These are phyloP conservation scores for Nothophaeocryptopus gaeumannii DNA, from an alignment of 2,329 filamentous ascomycete species.

Conservation along the genomic window DNA sequence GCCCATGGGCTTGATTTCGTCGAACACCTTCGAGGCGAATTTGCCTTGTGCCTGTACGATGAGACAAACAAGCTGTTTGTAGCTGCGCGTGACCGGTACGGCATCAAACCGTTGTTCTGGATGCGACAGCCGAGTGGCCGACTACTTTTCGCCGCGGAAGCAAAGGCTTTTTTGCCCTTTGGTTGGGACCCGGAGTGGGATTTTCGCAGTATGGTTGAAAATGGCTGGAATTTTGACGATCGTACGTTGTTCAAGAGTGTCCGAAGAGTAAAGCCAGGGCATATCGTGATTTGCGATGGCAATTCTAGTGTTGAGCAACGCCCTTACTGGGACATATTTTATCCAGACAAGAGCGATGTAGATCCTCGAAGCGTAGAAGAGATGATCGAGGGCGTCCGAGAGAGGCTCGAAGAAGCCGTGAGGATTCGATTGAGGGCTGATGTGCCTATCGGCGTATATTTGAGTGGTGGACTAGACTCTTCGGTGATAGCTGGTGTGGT, in stretches of 20 bases:
- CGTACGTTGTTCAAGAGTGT: conserved; percentile 54
- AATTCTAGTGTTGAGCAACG: conserved; percentile 41
- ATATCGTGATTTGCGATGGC: conserved; percentile 43
- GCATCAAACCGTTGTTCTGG: conserved; percentile 58
- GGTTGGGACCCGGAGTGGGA: conserved; percentile 54
- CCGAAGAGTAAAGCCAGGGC: conserved; percentile 46
- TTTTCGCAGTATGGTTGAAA: conserved; percentile 45
- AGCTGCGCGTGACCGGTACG: conserved; percentile 54
- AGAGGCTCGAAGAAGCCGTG: conserved; percentile 52
- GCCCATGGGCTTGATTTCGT: conserved; percentile 48
- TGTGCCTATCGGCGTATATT: conserved; percentile 57
- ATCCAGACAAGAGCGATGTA: conserved; percentile 46
- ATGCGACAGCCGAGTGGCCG: conserved; percentile 39
- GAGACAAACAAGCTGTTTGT: conserved; percentile 43
- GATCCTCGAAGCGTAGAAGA: conserved; percentile 51
- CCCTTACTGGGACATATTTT: conserved; percentile 55
- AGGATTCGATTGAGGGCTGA: conserved; percentile 56
- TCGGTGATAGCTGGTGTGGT: conserved; percentile 58
- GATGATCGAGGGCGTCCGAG: conserved; percentile 50
- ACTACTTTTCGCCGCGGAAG: conserved; percentile 52
- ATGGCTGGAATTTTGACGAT: conserved; percentile 45
- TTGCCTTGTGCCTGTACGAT: conserved; percentile 54
- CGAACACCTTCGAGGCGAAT: conserved; percentile 53
- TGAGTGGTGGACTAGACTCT: conserved; percentile 59
- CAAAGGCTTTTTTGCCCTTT: conserved; percentile 52